phyloP scores from a whole-genome alignment of 345 rosid genomes.

The Clausena lansium region DNA sequence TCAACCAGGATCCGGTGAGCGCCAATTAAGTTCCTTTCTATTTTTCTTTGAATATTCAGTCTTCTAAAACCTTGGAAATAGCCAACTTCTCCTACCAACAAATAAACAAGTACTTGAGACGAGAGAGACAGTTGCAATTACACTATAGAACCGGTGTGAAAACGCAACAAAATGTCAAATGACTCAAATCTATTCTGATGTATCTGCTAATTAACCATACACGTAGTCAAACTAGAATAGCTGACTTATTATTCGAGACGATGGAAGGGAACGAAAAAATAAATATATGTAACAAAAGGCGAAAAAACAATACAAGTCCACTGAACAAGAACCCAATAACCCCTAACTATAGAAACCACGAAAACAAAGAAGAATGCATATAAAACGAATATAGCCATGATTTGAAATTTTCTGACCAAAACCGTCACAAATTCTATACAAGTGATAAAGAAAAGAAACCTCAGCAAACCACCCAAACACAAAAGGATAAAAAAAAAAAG shows the following conservation, averaged over 20 bases:
- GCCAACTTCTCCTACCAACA: too few relatives aligned
- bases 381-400: not conserved
- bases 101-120: too few relatives aligned
- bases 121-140: too few relatives aligned
- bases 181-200: not conserved
- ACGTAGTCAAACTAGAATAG: not conserved
- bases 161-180: not conserved
- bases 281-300: not conserved
- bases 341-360: not conserved
- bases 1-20: too few relatives aligned
- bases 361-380: not conserved
- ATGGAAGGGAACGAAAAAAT: not conserved
- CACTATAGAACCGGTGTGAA: too few relatives aligned
- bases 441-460: conserved; percentile 3
- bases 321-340: not conserved
- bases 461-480: too few relatives aligned
- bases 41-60: too few relatives aligned
- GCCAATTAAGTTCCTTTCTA: too few relatives aligned
- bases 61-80: too few relatives aligned
- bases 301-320: not conserved
- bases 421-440: conserved; percentile 18
- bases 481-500: too few relatives aligned
- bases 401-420: not conserved
- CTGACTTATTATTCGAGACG: not conserved
- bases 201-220: not conserved